phyloP scores from a whole-genome alignment of 139 green algal genomes.

The Chlamydomonas sp. region DNA sequence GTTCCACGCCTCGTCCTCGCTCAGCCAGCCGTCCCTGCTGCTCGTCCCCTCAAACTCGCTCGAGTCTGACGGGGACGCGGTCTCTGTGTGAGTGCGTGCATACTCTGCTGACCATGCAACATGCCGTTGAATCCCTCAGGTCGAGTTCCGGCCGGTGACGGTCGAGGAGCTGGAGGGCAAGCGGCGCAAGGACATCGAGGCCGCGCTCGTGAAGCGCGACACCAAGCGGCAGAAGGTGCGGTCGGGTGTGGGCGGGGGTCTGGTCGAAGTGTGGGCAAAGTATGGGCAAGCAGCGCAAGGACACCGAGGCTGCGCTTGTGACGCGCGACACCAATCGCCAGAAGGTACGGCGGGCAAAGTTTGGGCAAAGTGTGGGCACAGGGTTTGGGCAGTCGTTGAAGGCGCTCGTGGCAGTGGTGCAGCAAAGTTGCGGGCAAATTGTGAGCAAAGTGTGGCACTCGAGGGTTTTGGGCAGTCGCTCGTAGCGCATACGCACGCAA shows the following conservation, averaged over 20 bases:
- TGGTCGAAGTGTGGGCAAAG: not conserved
- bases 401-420: too few relatives aligned
- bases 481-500: too few relatives aligned
- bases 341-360: conserved; percentile 57
- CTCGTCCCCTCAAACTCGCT: too few relatives aligned
- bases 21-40: too few relatives aligned
- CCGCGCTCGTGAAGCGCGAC: conserved; percentile 77
- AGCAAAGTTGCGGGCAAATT: too few relatives aligned
- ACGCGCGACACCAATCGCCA: conserved; percentile 78
- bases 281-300: conserved; percentile 60
- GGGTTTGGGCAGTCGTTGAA: too few relatives aligned
- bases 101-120: conserved; percentile 3
- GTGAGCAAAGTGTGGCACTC: too few relatives aligned
- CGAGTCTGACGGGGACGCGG: too few relatives aligned
- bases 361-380: too few relatives aligned
- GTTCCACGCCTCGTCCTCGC: too few relatives aligned
- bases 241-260: conserved; percentile 12
- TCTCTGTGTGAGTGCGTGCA: too few relatives aligned
- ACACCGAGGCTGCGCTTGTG: conserved; percentile 75
- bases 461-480: too few relatives aligned
- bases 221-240: conserved; percentile 64
- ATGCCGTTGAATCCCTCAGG: not conserved
- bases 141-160: conserved; percentile 81
- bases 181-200: conserved; percentile 79
- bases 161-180: conserved; percentile 87